These are phyloP conservation scores for Phytophthora cactorum DNA, from an alignment of 352 stramenopile species.

Conservation along the genomic window DNA sequence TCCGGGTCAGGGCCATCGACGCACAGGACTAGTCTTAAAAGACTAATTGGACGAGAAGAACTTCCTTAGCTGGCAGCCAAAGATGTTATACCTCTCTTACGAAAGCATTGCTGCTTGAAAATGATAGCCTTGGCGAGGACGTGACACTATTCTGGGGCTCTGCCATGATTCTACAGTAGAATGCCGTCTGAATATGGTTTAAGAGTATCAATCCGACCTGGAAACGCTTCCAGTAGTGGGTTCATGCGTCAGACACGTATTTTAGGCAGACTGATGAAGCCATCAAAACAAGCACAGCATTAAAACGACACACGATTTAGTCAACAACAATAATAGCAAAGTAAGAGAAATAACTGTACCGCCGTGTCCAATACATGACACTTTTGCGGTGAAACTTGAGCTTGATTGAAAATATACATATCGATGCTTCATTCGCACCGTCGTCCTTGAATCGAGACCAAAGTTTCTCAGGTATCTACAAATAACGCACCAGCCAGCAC, in stretches of 20 bases:
- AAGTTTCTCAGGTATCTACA: slow-evolving; percentile 16
- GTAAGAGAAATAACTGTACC: not conserved
- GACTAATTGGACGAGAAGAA: not conserved
- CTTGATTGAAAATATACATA: slow-evolving; percentile 22
- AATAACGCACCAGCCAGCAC: slow-evolving; percentile 1
- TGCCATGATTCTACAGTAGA: not conserved
- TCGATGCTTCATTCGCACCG: slow-evolving; percentile 24
- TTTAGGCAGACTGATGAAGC: not conserved
- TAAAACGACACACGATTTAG: not conserved
- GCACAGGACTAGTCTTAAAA: not conserved
- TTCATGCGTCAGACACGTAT: slow-evolving; percentile 4
- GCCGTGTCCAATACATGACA: not conserved
- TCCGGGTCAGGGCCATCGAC: slow-evolving; percentile 25
- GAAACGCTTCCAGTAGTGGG: slow-evolving; percentile 12
- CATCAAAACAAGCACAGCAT: not conserved
- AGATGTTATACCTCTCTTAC: slow-evolving; percentile 18
- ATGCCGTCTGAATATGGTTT: not conserved
- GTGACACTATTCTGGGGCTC: slow-evolving; percentile 14
- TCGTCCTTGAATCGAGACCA: slow-evolving; percentile 7
- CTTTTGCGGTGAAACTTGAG: not conserved
- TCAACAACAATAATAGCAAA: not conserved
- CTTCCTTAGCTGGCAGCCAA: slow-evolving; percentile 2
- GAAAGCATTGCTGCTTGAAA: not conserved
- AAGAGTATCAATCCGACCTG: slow-evolving; percentile 2
- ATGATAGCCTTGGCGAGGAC: slow-evolving; percentile 1